These are phyloP conservation scores for Pseudogymnoascus sp. DNA, from an alignment of 2,329 filamentous ascomycete genomes.

Conservation along the genomic window DNA sequence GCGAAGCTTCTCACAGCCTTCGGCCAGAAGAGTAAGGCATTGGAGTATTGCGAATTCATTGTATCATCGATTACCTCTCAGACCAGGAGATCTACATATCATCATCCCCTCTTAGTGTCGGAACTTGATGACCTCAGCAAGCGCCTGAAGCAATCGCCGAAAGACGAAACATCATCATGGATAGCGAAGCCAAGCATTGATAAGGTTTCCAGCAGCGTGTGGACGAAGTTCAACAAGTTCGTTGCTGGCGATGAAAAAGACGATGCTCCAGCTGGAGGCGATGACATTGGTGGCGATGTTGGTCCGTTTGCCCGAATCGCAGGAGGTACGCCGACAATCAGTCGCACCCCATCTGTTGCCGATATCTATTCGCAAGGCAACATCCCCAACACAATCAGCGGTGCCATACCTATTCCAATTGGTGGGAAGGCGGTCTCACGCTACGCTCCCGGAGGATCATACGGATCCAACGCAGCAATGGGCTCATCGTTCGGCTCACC, in stretches of 20 bases:
- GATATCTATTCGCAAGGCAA: constrained; percentile 49
- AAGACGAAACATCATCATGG: constrained; percentile 76
- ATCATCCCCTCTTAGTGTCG: constrained; percentile 66
- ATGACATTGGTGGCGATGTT: constrained; percentile 49
- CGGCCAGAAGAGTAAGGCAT: constrained; percentile 73
- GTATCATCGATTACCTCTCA: constrained; percentile 67
- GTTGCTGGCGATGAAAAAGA: constrained; percentile 85
- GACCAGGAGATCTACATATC: constrained; percentile 79
- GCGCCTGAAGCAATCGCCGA: constrained; percentile 77
- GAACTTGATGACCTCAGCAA: constrained; percentile 78
- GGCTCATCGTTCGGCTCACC: neutral
- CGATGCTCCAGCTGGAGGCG: constrained; percentile 48
- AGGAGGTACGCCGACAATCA: constrained; percentile 68
- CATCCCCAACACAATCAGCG: constrained; percentile 30
- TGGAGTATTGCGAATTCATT: constrained; percentile 88
- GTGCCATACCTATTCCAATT: constrained; percentile 15
- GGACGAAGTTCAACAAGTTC: constrained; percentile 93
- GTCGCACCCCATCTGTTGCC: constrained; percentile 66
- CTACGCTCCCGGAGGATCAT: constrained; percentile 27
- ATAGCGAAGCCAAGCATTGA: constrained; percentile 94
- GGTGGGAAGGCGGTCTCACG: constrained; percentile 22
- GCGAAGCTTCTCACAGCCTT: constrained; percentile 78
- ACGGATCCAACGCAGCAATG: constrained; percentile 13
- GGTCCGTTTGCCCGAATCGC: constrained; percentile 80
- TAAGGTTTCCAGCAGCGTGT: constrained; percentile 85